Evolutionary conservation across 1,284 basidiomycete genomes (phyloP), one percentile per base, ranked within the genome.

Genomic region (Mixia osmundae): DNA sequence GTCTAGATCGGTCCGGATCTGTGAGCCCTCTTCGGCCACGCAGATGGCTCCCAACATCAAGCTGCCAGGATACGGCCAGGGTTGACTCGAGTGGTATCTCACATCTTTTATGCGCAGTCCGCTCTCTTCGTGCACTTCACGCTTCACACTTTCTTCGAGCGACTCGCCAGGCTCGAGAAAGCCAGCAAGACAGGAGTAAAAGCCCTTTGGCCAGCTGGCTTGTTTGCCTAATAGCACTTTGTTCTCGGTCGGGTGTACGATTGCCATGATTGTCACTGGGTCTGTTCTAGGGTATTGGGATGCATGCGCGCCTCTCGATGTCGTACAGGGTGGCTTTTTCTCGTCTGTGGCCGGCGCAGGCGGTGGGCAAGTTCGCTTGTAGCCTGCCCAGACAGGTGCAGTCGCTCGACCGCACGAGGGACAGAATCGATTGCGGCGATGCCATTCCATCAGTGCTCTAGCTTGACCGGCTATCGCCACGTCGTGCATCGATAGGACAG

Each of bases 91-190:
- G 56, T 82, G 85, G 59, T 95, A 95, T 44, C 65, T 63, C 8
- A 89, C 71, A 43, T 78, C 66, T 59, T 72, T 76, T 6, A 87
- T 78, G 29, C 66, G 67, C 15, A 95, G 67, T 4, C 89, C 89
- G 0, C 80, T 77, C 57, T 95, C 89, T 56, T 95, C 89, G 68
- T 80, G 76, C 48, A 91, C 76, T 57, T 95, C 89, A 22, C 89
- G 66, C 42, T 71, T 66, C 12, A 95, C 85, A 1, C 85, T 76
- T 47, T 95, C 87, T 57, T 97, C 89, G 45, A 95, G 76, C 0
- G 75, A 71, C 57, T 91, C 85, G n/a, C 76, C 83, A 2, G 82
- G 78, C 54, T 91, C 83, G 37, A 53, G 69, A 52, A 89, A 91
- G 1, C 83, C 83, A 2, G 82, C 80, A 15, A 89, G 59, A 35